Percentiles rank a stretch among this genome's conserved stretches.
phyloP scores from a whole-genome alignment of 352 stramenopile genomes.

The Globisporangium radiosum region DNA sequence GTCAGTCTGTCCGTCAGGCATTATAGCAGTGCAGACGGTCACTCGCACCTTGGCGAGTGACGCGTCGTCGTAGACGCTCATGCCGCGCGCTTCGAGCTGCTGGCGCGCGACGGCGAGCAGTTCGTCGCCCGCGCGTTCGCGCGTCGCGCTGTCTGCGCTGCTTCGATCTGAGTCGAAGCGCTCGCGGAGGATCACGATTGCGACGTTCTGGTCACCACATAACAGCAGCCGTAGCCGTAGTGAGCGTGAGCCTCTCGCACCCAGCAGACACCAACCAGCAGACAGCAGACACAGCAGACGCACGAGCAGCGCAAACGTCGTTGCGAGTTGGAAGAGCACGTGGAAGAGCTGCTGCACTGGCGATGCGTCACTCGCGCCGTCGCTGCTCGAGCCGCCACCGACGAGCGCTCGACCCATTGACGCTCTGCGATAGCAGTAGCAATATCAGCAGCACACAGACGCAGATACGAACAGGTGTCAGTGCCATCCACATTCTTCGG shows the following conservation, averaged over 20 bases:
- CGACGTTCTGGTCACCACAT: constrained; percentile 34
- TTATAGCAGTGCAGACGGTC: background rate
- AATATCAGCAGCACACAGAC: too few species aligned
- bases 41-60: constrained; percentile 33
- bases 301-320: constrained; percentile 40
- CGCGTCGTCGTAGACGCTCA: constrained; percentile 26
- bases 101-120: constrained; percentile 52
- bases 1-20: background rate
- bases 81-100: constrained; percentile 41
- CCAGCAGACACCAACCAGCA: background rate
- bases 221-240: background rate
- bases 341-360: constrained; percentile 14
- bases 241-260: background rate
- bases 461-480: too few species aligned
- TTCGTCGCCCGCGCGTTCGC: constrained; percentile 20
- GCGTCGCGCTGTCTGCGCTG: background rate
- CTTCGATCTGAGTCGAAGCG: constrained; percentile 34
- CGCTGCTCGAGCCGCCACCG: background rate
- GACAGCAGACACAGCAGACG: background rate
- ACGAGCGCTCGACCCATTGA: constrained; percentile 23
- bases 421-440: constrained; percentile 11
- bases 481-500: too few species aligned
- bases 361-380: background rate
- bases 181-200: constrained; percentile 53
- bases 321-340: constrained; percentile 31